A percentile compares a stretch with the other conserved stretches of the same genome.
Evolutionary conservation across 2,329 filamentous ascomycete genomes (phyloP).

Genomic region (Apiospora kogelbergensis): DNA sequence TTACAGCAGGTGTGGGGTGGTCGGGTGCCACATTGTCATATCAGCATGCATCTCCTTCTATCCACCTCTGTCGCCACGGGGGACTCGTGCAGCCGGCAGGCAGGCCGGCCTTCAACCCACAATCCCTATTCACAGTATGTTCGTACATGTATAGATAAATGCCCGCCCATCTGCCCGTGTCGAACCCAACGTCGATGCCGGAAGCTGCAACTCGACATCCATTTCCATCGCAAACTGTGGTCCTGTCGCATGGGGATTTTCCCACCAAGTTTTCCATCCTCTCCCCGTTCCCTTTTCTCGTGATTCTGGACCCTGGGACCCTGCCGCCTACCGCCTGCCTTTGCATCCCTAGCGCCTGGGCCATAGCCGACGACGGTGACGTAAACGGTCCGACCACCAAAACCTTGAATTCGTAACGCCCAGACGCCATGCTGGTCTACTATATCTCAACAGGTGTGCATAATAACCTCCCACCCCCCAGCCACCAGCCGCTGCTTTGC

Average conservation of each 20-base stretch:
- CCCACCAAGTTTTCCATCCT: not conserved
- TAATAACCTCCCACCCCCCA: not conserved
- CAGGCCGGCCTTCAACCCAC: not conserved
- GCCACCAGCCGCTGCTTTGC: not conserved
- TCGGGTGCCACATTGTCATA: slow-evolving; percentile 5
- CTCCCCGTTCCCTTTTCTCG: slow-evolving; percentile 1
- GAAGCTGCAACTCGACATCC: not conserved
- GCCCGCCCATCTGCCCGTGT: not conserved
- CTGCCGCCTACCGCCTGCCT: too few relatives aligned
- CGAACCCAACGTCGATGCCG: too few relatives aligned
- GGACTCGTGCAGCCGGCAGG: not conserved
- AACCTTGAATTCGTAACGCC: not conserved
- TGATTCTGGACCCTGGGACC: slow-evolving; percentile 11
- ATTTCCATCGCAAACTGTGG: not conserved
- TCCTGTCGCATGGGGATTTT: not conserved
- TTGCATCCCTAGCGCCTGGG: slow-evolving; percentile 8
- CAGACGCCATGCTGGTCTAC: not conserved
- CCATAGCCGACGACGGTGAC: slow-evolving; percentile 8
- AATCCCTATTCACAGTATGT: not conserved
- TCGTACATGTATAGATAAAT: not conserved
- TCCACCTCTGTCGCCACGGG: not conserved
- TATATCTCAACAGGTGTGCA: slow-evolving; percentile 11
- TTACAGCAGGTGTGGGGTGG: slow-evolving; percentile 3
- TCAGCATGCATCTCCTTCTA: not conserved
- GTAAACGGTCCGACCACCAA: slow-evolving; percentile 4